phyloP scores from a whole-genome alignment of 2,329 filamentous ascomycete species.

The Penicillium palitans region DNA sequence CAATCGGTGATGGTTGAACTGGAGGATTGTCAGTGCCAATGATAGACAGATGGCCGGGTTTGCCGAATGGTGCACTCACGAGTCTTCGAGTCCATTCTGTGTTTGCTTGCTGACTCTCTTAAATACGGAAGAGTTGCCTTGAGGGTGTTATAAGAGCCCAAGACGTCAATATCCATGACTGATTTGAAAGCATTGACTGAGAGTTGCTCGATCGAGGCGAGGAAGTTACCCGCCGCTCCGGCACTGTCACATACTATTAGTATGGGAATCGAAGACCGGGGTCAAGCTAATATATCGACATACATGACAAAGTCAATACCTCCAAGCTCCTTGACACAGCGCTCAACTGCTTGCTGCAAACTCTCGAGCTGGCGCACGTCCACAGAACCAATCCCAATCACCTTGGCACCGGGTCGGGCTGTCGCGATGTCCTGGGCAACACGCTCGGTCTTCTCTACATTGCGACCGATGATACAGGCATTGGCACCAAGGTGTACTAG shows the following conservation, averaged over 20 bases:
- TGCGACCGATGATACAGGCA: slow-evolving; percentile 91
- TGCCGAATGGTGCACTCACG: slow-evolving; percentile 31
- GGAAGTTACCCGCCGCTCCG: slow-evolving; percentile 93
- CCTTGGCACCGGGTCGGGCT: slow-evolving; percentile 73
- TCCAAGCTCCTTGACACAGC: slow-evolving; percentile 79
- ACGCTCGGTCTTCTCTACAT: slow-evolving; percentile 79
- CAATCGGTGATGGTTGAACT: slow-evolving; percentile 44
- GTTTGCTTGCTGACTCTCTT: slow-evolving; percentile 66
- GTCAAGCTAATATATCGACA: slow-evolving; percentile 25
- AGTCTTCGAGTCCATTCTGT: slow-evolving; percentile 60
- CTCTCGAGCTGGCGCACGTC: slow-evolving; percentile 72
- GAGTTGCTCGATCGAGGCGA: slow-evolving; percentile 78
- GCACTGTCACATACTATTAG: slow-evolving; percentile 57
- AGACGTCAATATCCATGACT: slow-evolving; percentile 93
- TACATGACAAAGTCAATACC: slow-evolving; percentile 91
- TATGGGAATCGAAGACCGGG: neutral
- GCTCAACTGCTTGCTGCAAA: slow-evolving; percentile 71
- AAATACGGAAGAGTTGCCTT: slow-evolving; percentile 88
- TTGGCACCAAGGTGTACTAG: slow-evolving; percentile 88
- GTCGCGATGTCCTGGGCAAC: slow-evolving; percentile 80
- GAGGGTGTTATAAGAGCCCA: slow-evolving; percentile 91
- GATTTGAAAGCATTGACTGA: slow-evolving; percentile 89
- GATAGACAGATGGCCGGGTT: neutral
- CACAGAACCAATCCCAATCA: slow-evolving; percentile 76
- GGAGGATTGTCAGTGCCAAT: slow-evolving; percentile 10